A percentile compares a stretch with the other conserved stretches of the same genome.
These are phyloP conservation scores for Mortierella antarctica DNA, from an alignment of 192 early-diverging fungal genomes.

Conservation along the genomic window DNA sequence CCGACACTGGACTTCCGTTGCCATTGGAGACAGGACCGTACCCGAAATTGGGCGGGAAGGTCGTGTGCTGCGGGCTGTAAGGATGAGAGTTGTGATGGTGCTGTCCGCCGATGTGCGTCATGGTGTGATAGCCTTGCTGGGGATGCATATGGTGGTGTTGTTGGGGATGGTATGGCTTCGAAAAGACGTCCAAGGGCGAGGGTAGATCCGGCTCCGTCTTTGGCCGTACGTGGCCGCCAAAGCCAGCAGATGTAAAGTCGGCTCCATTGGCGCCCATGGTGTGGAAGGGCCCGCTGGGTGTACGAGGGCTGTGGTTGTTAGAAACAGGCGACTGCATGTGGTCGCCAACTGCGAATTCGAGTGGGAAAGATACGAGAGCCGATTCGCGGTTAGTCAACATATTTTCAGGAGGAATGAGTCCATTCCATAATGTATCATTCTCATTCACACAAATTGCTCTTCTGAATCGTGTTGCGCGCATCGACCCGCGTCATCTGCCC, in stretches of 20 bases:
- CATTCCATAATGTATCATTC: too few species aligned
- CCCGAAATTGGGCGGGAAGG: conserved; percentile 31
- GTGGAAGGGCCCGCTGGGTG: conserved; percentile 50
- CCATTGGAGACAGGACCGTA: conserved; percentile 42
- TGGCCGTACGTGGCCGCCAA: conserved; percentile 34
- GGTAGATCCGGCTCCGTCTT: conserved; percentile 47
- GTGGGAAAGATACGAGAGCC: too few species aligned
- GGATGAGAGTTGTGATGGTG: conserved; percentile 36
- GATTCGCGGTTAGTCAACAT: too few species aligned
- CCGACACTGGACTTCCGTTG: conserved; percentile 6
- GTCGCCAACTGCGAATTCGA: conserved; percentile 22
- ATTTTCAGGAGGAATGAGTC: too few species aligned
- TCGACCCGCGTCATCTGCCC: too few species aligned
- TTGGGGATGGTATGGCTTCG: conserved; percentile 32
- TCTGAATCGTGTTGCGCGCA: too few species aligned
- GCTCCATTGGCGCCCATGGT: conserved; percentile 52
- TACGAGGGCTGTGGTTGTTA: conserved; percentile 51
- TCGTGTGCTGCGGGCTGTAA: conserved; percentile 38
- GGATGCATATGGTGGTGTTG: conserved; percentile 36
- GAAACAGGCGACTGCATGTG: conserved; percentile 51
- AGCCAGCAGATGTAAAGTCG: conserved; percentile 46
- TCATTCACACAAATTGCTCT: too few species aligned
- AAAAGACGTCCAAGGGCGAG: conserved; percentile 39
- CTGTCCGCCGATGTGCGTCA: conserved; percentile 24
- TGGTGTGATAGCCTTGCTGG: conserved; percentile 39